Base-by-base conservation (phyloP, 768 basidiomycete species). In the Lactarius hengduanensis region DNA sequence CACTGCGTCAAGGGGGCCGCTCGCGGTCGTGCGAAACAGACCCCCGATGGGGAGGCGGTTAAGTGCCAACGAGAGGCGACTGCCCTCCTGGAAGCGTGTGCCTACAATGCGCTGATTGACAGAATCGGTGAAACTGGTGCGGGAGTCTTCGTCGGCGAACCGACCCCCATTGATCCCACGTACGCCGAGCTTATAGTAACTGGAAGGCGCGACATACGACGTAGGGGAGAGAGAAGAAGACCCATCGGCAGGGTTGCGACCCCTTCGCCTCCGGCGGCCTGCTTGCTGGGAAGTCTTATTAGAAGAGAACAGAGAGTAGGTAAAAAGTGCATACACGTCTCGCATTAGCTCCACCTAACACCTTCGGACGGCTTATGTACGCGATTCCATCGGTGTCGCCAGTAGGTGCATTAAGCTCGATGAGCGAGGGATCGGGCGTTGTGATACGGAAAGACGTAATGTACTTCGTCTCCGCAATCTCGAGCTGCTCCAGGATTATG, bases 381-480 rank as follows among this genome's bases (percentile, higher is more conserved):
- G 85, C 83, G 26, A 83, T 80, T 30, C 72, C 77, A 11, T 82
- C 77, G 47, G 82, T 77, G 26, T 71, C 74, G 13, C 62, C 59
- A n/a, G 57, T 58, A 22, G 73, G 72, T 36, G 62, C 71, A 66
- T 83, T 78, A 59, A 83, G 82, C 73, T 89, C 86, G 15, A 83
- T 78, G 61, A 90, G 80, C 8, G 89, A 89, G 22, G 89, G 88
- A 64, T 89, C 88, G 4, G 89, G 89, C 0, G 88, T 91, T 0
- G 87, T 85, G 11, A 89, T 77, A 18, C 84, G 80, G 79, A 92
- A 93, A 5, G 88, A 92, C 63, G 81, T 80, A 68, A 91, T 91
- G 71, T 92, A 94, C 71, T 82, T 84, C 13, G 88, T 84, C 77
- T 92, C 91, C 13, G 91, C 90, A 61, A 88, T 84, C 78, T 94